phyloP scores from a whole-genome alignment of 768 basidiomycete genomes.

The Erythrobasidium yunnanense region DNA sequence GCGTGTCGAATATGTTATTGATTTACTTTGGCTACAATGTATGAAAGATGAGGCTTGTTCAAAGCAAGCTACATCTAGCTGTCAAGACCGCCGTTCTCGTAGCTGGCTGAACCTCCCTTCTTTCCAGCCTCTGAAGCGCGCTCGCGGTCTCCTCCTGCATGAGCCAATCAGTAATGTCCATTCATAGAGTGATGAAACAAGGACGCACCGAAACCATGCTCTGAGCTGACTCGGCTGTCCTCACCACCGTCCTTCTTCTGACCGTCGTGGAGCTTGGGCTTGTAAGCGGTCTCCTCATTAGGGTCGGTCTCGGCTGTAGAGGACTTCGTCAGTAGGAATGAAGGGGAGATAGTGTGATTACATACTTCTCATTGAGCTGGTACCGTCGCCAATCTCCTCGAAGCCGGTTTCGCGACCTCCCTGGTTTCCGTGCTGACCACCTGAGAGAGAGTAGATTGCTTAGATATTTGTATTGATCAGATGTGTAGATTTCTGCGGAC shows the following conservation, averaged over 20 bases:
- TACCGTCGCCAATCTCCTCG: conserved; percentile 7
- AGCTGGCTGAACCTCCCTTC: conserved; percentile 25
- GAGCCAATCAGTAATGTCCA: too few relatives aligned
- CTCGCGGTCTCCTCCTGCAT: conserved; percentile 34
- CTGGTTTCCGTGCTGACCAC: background rate
- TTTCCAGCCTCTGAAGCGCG: conserved; percentile 27
- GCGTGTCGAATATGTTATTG: too few relatives aligned
- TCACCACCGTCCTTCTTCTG: conserved; percentile 40
- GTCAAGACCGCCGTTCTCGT: conserved; percentile 2
- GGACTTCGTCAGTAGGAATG: too few relatives aligned
- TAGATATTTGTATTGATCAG: background rate
- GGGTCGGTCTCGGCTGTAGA: background rate
- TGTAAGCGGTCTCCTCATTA: conserved; percentile 31
- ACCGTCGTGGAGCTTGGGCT: conserved; percentile 43
- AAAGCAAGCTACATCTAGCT: background rate
- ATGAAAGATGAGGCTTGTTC: too few relatives aligned
- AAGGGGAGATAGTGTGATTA: too few relatives aligned
- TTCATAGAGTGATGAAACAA: background rate
- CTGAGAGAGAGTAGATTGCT: background rate
- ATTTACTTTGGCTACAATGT: too few relatives aligned
- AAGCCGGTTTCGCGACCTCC: conserved; percentile 7
- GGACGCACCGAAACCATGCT: conserved; percentile 41
- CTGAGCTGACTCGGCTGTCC: conserved; percentile 40
- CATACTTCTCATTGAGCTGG: background rate
- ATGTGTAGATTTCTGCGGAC: background rate